Base-by-base conservation (phyloP, 345 rosid species). In the Erysimum cheiranthoides region DNA sequence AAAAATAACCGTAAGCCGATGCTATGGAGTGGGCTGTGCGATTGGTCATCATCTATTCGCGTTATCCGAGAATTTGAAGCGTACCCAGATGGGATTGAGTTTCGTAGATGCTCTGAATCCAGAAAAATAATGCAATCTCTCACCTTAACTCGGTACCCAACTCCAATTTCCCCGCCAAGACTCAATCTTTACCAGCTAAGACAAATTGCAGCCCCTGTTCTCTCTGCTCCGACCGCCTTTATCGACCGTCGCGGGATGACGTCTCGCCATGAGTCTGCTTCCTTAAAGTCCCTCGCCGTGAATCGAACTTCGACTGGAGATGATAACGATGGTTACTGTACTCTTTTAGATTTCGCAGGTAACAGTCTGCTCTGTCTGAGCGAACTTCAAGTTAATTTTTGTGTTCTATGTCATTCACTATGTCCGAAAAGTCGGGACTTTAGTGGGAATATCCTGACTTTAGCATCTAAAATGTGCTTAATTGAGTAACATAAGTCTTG, bases 261-360 rank as follows among this genome's bases (percentile, higher is more conserved):
- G 76, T 86, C 93, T 74, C 69, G 68, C 58, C 58, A 81, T 68
- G 84, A 82, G 79, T 73, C 83, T 70, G 9, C 63, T 40, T 75
- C 82, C 12, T 81, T 84, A 30, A 80, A 81, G 69, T 83, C 91
- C 35, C 79, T 89, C 42, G 85, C 79, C 9, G 61, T 60, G 62
- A 60, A 45, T 61, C 70, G n/a, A 35, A 74, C 68, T 52, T 66
- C 36, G 10, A 71, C 25, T 21, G 70, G 46, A 62, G 75, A 6
- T 25, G 66, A 35, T 38, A 61, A 61, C 45, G 89, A 79, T 78
- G 77, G 40, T 5, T 71, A 71, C 58, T 72, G 73, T 71, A 71
- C 81, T 30, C 73, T 78, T 13, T 10, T 78, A 10, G 77, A 78
- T 57, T 78, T 78, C 40, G 81, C 77, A 66, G 81, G 81, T 78